Evolutionary conservation across 1,284 basidiomycete genomes (phyloP), one percentile per base, ranked within the genome.

Genomic region (Taiwanofungus camphoratus): DNA sequence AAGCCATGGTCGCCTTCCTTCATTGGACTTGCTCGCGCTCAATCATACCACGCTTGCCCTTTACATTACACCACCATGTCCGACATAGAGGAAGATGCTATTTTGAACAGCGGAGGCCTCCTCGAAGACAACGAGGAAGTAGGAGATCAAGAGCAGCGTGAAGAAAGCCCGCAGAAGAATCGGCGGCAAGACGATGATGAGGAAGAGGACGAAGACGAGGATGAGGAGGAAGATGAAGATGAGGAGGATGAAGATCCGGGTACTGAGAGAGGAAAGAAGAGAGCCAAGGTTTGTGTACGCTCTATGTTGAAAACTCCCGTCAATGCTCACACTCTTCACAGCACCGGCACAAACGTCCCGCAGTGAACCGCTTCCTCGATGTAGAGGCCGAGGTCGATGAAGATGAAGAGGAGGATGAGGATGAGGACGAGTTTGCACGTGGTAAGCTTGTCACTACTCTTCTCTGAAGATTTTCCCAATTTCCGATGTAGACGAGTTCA

Each of bases 341-440:
- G 77, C 76, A 76, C 51, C 79, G 79, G 46, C 82, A 83, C 57
- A 82, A 77, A 60, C 73, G 76, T 37, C 68, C 70, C 48, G 69
- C 70, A 15, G 76, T 80, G 24, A 89, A 82, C 60, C 84, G 86
- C 53, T 98, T 93, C 82, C 73, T 97, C 57, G 94, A 98, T 81
- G 78, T 94, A 49, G 91, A 96, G 68, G 94, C 92, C 49, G 92
- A 93, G 58, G 90, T 92, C 22, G 89, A 89, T 54, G 89, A 92
- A 39, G 94, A 97, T 42, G 92, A 95, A 20, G 94, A 97, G 42
- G 94, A 96, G 39, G 92, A 95, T 3, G 92, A 93, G 23, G 93
- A 94, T 6, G 92, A 94, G 18, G 89, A 88, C 26, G 91, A 92
- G 49, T 80, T 77, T 50, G 81, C 73, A 16, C 78, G 73, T 53